Evolutionary conservation across 2,329 filamentous ascomycete species (phyloP).

Genomic region (Phaeosphaeriaceae sp.): DNA sequence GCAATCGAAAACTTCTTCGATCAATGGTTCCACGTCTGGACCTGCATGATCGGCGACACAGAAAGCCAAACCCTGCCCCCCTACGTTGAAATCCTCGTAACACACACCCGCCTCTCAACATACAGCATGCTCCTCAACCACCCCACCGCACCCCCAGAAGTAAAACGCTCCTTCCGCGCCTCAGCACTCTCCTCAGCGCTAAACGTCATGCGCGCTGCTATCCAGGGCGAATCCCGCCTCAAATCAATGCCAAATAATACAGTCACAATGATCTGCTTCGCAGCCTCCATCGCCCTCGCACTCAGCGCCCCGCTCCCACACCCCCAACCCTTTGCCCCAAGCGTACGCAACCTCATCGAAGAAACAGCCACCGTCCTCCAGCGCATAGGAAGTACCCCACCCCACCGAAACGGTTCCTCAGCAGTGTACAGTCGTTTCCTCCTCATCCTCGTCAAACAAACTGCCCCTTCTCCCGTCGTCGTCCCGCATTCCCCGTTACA

Average conservation of each 20-base stretch:
- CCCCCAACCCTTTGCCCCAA: constrained; percentile 37
- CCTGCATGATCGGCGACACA: constrained; percentile 26
- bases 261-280: constrained; percentile 79
- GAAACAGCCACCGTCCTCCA: constrained; percentile 73
- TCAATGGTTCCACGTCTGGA: constrained; percentile 69
- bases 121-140: constrained; percentile 78
- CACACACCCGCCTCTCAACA: constrained; percentile 73
- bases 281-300: constrained; percentile 60
- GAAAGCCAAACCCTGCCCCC: constrained; percentile 65
- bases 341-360: constrained; percentile 56
- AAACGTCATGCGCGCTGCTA: constrained; percentile 76
- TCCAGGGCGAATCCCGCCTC: constrained; percentile 72
- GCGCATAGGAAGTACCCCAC: constrained; percentile 69
- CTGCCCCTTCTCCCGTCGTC: constrained; percentile 27
- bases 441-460: constrained; percentile 50
- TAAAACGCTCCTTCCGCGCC: constrained; percentile 74
- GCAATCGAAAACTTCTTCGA: constrained; percentile 71
- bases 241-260: constrained; percentile 82
- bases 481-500: too few species aligned
- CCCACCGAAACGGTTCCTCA: constrained; percentile 71
- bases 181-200: constrained; percentile 73
- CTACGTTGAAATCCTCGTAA: constrained; percentile 77
- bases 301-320: constrained; percentile 34
- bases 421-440: constrained; percentile 64
- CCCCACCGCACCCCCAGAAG: constrained; percentile 71